Base-by-base conservation (phyloP, 495 filamentous ascomycete species). In the Talaromyces borbonicus region DNA sequence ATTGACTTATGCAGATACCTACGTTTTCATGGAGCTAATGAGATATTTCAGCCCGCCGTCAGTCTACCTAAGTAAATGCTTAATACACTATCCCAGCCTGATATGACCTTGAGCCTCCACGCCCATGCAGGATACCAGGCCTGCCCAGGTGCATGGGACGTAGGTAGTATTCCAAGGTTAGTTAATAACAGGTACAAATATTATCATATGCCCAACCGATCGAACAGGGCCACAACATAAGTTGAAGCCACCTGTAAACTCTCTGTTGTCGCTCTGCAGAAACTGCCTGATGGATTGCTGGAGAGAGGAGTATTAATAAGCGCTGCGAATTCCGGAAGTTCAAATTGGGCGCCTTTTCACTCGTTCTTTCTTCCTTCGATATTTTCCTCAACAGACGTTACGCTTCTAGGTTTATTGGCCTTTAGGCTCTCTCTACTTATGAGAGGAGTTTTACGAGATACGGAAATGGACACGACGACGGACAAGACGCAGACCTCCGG, bases 131-230 rank as follows among this genome's bases (percentile, higher is more conserved):
- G 30, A n/a, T n/a, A n/a, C n/a, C 30, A 14, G 16, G 30, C 30
- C 16, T 32, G 30, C 30, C n/a, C 16, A 15, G 30, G n/a, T n/a
- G 30, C 30, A 32, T 32, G 5, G 30, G n/a, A n/a, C n/a, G n/a
- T n/a, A n/a, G n/a, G n/a, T n/a, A n/a, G n/a, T n/a, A n/a, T n/a
- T n/a, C n/a, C n/a, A n/a, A n/a, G n/a, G n/a, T n/a, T n/a, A n/a
- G n/a, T n/a, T n/a, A n/a, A 30, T 30, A 7, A 30, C 35, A 37
- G 35, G 35, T 37, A 37, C 35, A 37, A 37, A 37, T 9, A 37
- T 30, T 30, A 7, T 12, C 12, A 6, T 6, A 6, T 30, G 27
- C 27, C 27, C 27, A 30, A 12, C 27, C 27, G 12, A 30, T 30
- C 27, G 12, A 30, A 30, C 27, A 30, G 27, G 27, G 27, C 6